Base-by-base conservation (phyloP, 2,329 filamentous ascomycete genomes). In the Sporothrix mexicana region DNA sequence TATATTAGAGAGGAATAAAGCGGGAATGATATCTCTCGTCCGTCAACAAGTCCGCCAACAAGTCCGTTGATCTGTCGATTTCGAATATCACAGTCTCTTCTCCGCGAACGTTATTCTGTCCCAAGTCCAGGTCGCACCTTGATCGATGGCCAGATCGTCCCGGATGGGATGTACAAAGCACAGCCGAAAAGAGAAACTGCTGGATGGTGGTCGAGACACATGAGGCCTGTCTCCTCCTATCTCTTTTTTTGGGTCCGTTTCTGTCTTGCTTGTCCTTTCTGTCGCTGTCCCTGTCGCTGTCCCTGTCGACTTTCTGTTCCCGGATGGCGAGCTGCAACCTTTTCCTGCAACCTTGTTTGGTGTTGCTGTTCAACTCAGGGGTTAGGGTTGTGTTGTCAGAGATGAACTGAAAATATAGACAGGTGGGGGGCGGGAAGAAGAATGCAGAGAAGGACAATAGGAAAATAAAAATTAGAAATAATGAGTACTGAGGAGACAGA, bases 101-200 rank as follows among this genome's bases (percentile, higher is more conserved):
- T 36, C 30, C 30, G 30, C 7, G 30, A 36, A 36, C 30, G 30
- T 36, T 36, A 36, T 36, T 36, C 2, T 36, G 30, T 5, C 30
- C 30, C 30, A 36, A 36, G 30, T 36, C 30, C 30, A 36, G 30
- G 30, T 36, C 30, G 5, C 5, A 36, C 30, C 30, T 36, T 36
- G 5, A 36, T 36, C 30, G 30, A 36, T 36, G 51, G 23, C n/a
- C 36, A 43, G 36, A 43, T 43, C 36, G 36, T 43, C 36, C 36
- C 59, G 17, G 59, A n/a, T 43, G 41, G 17, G 36, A 62, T 62
- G 59, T 36, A 20, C 30, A 43, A 62, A 62, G 43, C 59, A 62
- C 59, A 62, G 20, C 59, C 10, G 59, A 62, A n/a, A 7, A 36
- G 30, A 36, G 30, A 36, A 62, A 43, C 15, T 59, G 25, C 13